Conservation (phyloP, 2,329 filamentous ascomycete species). For the Thermothelomyces thermophilus region DNA sequence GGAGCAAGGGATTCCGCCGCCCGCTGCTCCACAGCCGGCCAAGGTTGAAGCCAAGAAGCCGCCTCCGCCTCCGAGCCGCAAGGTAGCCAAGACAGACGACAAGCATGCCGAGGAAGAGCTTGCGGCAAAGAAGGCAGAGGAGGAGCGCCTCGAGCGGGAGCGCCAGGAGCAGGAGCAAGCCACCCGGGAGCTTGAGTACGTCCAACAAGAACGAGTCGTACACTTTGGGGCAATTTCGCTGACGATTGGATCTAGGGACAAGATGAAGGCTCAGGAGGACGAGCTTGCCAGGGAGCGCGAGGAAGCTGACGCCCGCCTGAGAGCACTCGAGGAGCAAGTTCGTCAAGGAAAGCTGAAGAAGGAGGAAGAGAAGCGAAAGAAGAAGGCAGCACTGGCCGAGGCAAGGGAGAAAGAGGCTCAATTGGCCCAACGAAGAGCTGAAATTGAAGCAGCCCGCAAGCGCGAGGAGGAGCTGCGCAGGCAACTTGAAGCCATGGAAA, state of each 20-base stretch:
- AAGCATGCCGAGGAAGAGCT: slow-evolving; percentile 53
- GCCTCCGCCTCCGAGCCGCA: slow-evolving; percentile 72
- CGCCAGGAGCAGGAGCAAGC: slow-evolving; percentile 70
- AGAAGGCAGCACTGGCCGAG: slow-evolving; percentile 80
- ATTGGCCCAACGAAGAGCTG: slow-evolving; percentile 76
- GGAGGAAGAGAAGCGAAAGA: slow-evolving; percentile 88
- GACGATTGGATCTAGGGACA: slow-evolving; percentile 49
- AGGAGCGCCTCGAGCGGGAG: slow-evolving; percentile 60
- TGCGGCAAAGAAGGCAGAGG: slow-evolving; percentile 54
- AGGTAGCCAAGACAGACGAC: slow-evolving; percentile 52
- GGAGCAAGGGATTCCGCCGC: slow-evolving; percentile 60
- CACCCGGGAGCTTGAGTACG: slow-evolving; percentile 76
- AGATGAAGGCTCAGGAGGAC: slow-evolving; percentile 68
- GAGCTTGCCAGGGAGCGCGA: slow-evolving; percentile 75
- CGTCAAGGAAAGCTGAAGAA: slow-evolving; percentile 91
- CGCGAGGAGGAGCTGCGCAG: slow-evolving; percentile 83
- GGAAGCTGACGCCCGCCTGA: slow-evolving; percentile 74
- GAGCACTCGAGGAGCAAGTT: slow-evolving; percentile 88
- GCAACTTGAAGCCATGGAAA: slow-evolving; percentile 70
- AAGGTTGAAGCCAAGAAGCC: slow-evolving; percentile 55
- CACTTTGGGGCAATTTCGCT: slow-evolving; percentile 16
- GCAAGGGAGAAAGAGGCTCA: slow-evolving; percentile 83
- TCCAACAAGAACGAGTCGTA: slow-evolving; percentile 26
- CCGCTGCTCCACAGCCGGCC: slow-evolving; percentile 41
- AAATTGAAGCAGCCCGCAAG: slow-evolving; percentile 86